Percentiles rank a stretch among this genome's conserved stretches.
Evolutionary conservation across 805 yeast genomes (phyloP).

Genomic region (Saturnispora gosingensis): DNA sequence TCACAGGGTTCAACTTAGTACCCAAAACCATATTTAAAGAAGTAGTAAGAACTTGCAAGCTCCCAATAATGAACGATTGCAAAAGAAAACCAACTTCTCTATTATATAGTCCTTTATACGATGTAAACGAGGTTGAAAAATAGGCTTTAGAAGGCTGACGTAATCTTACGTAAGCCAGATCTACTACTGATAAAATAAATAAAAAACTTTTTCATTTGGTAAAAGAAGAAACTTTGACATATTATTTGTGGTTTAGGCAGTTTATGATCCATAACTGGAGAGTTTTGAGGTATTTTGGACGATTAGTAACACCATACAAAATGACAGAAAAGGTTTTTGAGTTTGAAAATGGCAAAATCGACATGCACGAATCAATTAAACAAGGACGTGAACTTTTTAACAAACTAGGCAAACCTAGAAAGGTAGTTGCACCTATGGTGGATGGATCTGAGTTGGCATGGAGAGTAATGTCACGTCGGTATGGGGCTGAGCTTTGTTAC

Average conservation of each 20-base stretch:
- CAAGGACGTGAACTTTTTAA: slow-evolving; percentile 65
- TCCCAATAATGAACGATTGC: neutral
- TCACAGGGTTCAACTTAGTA: slow-evolving; percentile 52
- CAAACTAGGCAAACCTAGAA: slow-evolving; percentile 62
- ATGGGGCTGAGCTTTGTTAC: slow-evolving; percentile 91
- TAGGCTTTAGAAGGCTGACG: neutral
- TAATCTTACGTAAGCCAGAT: neutral
- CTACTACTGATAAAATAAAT: neutral
- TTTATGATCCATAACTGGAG: neutral
- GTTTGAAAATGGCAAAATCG: slow-evolving; percentile 16
- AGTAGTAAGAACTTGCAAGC: neutral
- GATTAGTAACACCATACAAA: neutral
- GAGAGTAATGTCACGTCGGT: slow-evolving; percentile 75
- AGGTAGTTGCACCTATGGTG: slow-evolving; percentile 97
- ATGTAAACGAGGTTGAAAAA: neutral
- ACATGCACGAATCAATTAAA: slow-evolving; percentile 7
- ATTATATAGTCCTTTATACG: neutral
- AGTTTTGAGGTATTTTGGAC: neutral
- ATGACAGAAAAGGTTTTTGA: neutral
- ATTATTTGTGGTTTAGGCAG: neutral
- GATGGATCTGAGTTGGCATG: slow-evolving; percentile 95
- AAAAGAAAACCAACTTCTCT: neutral
- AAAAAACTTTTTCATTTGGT: neutral
- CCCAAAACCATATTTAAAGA: neutral
- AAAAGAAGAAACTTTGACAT: neutral